Evolutionary conservation across 179 eudicot species (phyloP).

Genomic region (Pouteria campechiana): DNA sequence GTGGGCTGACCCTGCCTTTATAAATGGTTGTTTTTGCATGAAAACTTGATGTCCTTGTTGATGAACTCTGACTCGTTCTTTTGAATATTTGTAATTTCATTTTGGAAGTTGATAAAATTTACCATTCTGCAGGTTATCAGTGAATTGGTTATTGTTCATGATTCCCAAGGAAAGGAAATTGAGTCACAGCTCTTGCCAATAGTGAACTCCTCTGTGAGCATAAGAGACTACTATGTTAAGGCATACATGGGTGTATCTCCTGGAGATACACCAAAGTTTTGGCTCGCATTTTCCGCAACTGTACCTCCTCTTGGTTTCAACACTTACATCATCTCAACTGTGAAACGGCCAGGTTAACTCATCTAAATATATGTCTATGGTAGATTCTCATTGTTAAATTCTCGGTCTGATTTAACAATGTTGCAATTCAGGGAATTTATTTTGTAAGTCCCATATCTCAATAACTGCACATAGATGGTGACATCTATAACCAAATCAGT

Average conservation of each 20-base stretch:
- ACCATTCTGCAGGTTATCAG: slow-evolving; percentile 42
- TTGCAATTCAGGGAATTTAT: no score
- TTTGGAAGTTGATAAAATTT: slow-evolving; percentile 11
- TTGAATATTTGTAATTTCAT: no score
- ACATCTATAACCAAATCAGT: no score
- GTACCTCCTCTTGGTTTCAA: slow-evolving; percentile 96
- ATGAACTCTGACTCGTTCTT: not conserved
- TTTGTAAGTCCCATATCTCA: no score
- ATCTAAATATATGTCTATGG: no score
- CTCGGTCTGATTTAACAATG: no score
- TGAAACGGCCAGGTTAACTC: slow-evolving; percentile 35
- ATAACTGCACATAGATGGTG: no score
- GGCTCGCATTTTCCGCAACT: slow-evolving; percentile 82
- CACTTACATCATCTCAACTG: slow-evolving; percentile 50
- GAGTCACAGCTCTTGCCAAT: slow-evolving; percentile 80
- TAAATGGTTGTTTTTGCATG: no score
- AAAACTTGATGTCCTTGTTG: not conserved
- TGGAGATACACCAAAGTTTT: slow-evolving; percentile 41
- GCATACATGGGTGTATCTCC: slow-evolving; percentile 58
- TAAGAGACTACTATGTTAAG: slow-evolving; percentile 46
- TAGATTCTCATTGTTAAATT: no score
- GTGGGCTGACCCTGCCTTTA: no score
- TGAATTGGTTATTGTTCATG: slow-evolving; percentile 50
- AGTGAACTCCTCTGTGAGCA: slow-evolving; percentile 37
- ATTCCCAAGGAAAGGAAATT: slow-evolving; percentile 64